Evolutionary conservation across 2,329 filamentous ascomycete genomes (phyloP).

Genomic region (Colletotrichum euphorbiae): DNA sequence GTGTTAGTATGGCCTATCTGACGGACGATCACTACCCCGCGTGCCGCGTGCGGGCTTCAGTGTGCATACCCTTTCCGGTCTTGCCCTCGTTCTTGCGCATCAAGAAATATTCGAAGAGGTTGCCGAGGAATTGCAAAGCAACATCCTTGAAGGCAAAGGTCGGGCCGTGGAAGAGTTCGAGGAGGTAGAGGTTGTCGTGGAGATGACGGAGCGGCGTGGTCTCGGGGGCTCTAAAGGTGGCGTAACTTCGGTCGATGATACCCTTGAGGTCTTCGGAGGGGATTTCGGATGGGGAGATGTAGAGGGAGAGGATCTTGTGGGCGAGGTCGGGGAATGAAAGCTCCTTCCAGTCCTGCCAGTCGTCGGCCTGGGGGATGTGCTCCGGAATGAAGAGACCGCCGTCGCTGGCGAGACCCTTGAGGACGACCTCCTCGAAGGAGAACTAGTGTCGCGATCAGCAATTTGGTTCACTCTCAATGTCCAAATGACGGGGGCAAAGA

Average conservation of each 20-base stretch:
- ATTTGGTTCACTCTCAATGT: slow-evolving; percentile 2
- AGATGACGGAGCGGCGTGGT: slow-evolving; percentile 85
- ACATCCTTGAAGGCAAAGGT: slow-evolving; percentile 97
- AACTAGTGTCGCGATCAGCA: slow-evolving; percentile 62
- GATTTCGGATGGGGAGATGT: slow-evolving; percentile 87
- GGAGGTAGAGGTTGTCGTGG: slow-evolving; percentile 81
- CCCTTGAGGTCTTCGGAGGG: slow-evolving; percentile 81
- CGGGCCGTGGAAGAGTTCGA: slow-evolving; percentile 96
- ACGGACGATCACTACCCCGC: not conserved
- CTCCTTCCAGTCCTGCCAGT: slow-evolving; percentile 82
- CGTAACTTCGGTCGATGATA: slow-evolving; percentile 87
- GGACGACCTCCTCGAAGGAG: slow-evolving; percentile 90
- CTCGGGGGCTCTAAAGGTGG: slow-evolving; percentile 84
- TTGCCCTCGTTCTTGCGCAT: slow-evolving; percentile 78
- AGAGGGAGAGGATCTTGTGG: slow-evolving; percentile 86
- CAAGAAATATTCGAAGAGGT: slow-evolving; percentile 92
- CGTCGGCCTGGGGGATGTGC: slow-evolving; percentile 73
- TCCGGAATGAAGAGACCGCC: slow-evolving; percentile 92
- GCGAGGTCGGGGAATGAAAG: slow-evolving; percentile 85
- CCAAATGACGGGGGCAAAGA: not conserved
- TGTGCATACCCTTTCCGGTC: slow-evolving; percentile 61
- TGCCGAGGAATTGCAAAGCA: slow-evolving; percentile 91
- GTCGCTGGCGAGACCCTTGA: slow-evolving; percentile 88
- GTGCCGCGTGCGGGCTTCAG: not conserved
- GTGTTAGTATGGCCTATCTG: slow-evolving; percentile 40